phyloP scores from a whole-genome alignment of 2,329 filamentous ascomycete genomes.

The Juglanconis juglandina region DNA sequence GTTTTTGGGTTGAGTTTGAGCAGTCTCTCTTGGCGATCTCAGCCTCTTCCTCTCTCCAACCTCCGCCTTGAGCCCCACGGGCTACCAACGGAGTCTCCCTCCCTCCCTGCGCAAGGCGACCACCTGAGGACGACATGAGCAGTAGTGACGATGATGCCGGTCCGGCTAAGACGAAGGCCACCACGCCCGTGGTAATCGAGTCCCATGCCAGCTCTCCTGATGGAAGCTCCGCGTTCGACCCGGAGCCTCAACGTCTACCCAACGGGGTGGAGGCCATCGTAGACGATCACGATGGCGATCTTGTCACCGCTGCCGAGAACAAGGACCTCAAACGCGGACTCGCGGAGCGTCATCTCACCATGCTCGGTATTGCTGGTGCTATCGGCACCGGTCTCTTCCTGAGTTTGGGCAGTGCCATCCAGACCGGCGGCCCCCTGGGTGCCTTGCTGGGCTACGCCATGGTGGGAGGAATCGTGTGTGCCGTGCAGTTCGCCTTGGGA shows the following conservation, averaged over 20 bases:
- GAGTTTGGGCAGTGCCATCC: slow-evolving; percentile 52
- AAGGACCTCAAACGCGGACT: slow-evolving; percentile 47
- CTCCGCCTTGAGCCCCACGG: neutral
- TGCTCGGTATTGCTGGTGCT: slow-evolving; percentile 60
- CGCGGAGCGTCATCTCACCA: slow-evolving; percentile 55
- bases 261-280: neutral
- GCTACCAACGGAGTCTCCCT: neutral
- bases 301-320: slow-evolving; percentile 47
- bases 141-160: slow-evolving; percentile 3
- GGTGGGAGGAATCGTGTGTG: slow-evolving; percentile 53
- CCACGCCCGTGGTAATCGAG: slow-evolving; percentile 4
- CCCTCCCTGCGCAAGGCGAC: neutral
- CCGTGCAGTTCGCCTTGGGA: slow-evolving; percentile 57
- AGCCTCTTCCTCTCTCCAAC: neutral
- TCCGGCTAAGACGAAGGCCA: slow-evolving; percentile 1
- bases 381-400: slow-evolving; percentile 62
- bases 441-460: slow-evolving; percentile 52
- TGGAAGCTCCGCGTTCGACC: neutral
- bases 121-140: neutral
- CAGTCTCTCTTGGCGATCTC: neutral
- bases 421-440: slow-evolving; percentile 46
- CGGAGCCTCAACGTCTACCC: neutral
- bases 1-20: neutral
- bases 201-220: neutral
- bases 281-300: slow-evolving; percentile 35